A percentile compares a stretch with the other conserved stretches of the same genome.
Conservation (phyloP, 768 basidiomycete genomes). For the Boletus subparvulus region DNA sequence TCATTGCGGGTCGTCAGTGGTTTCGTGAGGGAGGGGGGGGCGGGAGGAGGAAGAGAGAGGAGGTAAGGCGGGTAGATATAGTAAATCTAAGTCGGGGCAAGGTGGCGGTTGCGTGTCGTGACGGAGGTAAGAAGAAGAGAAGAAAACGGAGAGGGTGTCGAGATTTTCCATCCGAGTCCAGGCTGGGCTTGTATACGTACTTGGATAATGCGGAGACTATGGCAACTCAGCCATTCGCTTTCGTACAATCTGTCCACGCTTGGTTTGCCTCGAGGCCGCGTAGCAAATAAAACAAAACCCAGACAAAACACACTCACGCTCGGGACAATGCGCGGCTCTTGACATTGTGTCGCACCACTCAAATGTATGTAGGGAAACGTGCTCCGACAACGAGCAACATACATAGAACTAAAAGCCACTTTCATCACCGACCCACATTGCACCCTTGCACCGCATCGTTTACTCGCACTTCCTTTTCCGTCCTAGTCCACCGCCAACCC, state of each 20-base stretch:
- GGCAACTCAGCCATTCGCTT: neutral
- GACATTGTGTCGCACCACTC: neutral
- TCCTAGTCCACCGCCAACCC: constrained; percentile 3
- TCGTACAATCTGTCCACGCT: constrained; percentile 12
- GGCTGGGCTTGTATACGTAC: constrained; percentile 25
- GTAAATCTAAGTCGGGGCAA: neutral
- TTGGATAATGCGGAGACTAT: constrained; percentile 27
- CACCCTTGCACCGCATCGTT: neutral
- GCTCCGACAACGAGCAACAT: neutral
- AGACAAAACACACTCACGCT: neutral
- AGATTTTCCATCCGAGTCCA: constrained; percentile 20
- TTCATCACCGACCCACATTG: constrained; percentile 8
- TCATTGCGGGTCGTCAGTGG: constrained; percentile 34
- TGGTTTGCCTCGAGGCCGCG: constrained; percentile 30
- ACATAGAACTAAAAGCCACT: constrained; percentile 1
- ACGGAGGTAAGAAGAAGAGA: constrained; percentile 8
- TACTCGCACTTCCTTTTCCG: constrained; percentile 11
- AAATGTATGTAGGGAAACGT: neutral
- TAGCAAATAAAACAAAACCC: constrained; percentile 4
- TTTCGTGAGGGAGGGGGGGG: constrained; percentile 29
- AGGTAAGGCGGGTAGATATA: constrained; percentile 20
- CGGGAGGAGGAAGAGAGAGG: neutral
- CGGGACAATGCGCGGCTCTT: constrained; percentile 9
- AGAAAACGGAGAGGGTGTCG: neutral
- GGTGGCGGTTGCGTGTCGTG: neutral